These are phyloP conservation scores for Penicillium aurantiogriseum DNA, from an alignment of 2,329 filamentous ascomycete species.

Conservation along the genomic window DNA sequence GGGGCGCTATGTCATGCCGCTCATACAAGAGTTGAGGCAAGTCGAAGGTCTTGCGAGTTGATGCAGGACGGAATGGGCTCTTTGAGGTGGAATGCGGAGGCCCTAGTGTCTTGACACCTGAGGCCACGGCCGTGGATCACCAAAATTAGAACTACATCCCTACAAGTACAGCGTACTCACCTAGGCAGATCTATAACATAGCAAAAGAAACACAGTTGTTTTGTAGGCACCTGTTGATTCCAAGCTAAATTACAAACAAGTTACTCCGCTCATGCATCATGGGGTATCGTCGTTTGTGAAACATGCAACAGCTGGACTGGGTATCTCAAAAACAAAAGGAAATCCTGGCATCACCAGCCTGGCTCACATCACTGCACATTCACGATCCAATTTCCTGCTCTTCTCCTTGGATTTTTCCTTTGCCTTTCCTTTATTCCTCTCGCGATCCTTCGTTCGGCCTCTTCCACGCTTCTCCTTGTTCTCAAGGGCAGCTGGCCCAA, in stretches of 20 bases:
- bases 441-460: constrained; percentile 22
- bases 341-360: not conserved
- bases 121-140: not conserved
- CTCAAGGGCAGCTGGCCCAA: constrained; percentile 17
- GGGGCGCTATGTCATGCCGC: constrained; percentile 32
- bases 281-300: constrained; percentile 8
- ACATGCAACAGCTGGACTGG: constrained; percentile 6
- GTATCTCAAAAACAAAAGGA: constrained; percentile 7
- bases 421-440: constrained; percentile 27
- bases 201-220: not conserved
- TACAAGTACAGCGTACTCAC: not conserved
- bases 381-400: constrained; percentile 40
- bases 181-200: not conserved
- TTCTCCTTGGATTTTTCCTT: constrained; percentile 39
- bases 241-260: not conserved
- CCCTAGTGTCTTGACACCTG: constrained; percentile 7
- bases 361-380: constrained; percentile 44
- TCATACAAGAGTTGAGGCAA: constrained; percentile 16
- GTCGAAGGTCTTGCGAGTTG: not conserved
- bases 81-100: constrained; percentile 18
- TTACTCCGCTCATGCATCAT: constrained; percentile 2
- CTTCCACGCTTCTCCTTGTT: constrained; percentile 26
- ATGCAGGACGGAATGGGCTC: constrained; percentile 23
- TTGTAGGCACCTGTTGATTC: not conserved
- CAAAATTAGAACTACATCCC: not conserved